Conservation (phyloP, 192 early-diverging fungal species). For the Gamsiella multidivaricata region DNA sequence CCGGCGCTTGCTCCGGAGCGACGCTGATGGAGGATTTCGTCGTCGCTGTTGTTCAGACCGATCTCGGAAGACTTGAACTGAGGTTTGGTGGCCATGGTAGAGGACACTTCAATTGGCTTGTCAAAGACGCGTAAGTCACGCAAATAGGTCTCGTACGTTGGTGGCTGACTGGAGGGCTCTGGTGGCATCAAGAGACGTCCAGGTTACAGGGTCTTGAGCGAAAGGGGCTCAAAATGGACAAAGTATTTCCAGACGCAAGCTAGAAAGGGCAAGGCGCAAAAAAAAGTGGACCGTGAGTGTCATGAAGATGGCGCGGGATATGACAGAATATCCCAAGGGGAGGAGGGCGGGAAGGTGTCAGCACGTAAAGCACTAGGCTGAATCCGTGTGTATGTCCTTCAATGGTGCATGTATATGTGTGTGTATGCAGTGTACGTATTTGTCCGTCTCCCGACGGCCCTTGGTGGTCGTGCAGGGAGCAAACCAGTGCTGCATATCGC, state of each 20-base stretch:
- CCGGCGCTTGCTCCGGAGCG: conserved; percentile 22
- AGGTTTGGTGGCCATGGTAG: conserved; percentile 39
- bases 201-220: not conserved
- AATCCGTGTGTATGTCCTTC: not conserved
- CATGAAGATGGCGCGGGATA: not conserved
- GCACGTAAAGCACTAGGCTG: too few species aligned
- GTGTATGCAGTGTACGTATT: too few species aligned
- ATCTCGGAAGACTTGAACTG: conserved; percentile 24
- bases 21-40: conserved; percentile 40
- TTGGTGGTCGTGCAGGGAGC: too few species aligned
- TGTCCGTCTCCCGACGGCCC: too few species aligned
- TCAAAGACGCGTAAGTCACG: conserved; percentile 20
- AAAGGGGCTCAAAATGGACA: too few species aligned
- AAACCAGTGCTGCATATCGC: too few species aligned
- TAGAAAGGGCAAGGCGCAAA: not conserved
- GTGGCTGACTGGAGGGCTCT: conserved; percentile 20
- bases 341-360: not conserved
- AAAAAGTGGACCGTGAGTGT: not conserved
- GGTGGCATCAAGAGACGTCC: conserved; percentile 30
- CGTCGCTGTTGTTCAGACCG: conserved; percentile 24
- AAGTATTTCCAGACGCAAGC: not conserved
- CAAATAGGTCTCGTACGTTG: conserved; percentile 18
- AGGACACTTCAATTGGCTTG: conserved; percentile 12
- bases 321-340: conserved; percentile 10
- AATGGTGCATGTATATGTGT: not conserved